Conservation (phyloP, 2,329 filamentous ascomycete species). For the Endoconidiophora polonica region DNA sequence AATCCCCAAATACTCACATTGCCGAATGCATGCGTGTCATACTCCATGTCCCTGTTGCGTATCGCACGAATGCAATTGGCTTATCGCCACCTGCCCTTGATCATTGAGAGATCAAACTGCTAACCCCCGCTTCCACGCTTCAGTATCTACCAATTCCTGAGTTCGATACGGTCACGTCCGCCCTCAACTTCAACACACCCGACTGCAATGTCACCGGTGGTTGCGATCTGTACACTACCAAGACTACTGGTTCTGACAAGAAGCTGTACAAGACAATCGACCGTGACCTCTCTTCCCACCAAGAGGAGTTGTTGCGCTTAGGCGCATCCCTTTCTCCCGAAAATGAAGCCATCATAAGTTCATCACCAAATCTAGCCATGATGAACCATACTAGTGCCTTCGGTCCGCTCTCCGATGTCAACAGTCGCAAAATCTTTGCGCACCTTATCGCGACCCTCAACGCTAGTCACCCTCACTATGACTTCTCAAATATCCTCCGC, state of each 20-base stretch:
- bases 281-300: slow-evolving; percentile 74
- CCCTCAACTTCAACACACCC: slow-evolving; percentile 87
- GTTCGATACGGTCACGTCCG: slow-evolving; percentile 79
- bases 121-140: slow-evolving; percentile 4
- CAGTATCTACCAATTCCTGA: slow-evolving; percentile 85
- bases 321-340: slow-evolving; percentile 77
- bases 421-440: slow-evolving; percentile 80
- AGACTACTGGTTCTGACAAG: slow-evolving; percentile 87
- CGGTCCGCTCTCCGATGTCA: slow-evolving; percentile 72
- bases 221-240: slow-evolving; percentile 94
- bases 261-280: slow-evolving; percentile 96
- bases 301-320: slow-evolving; percentile 72
- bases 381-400: slow-evolving; percentile 82
- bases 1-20: neutral
- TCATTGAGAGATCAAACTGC: slow-evolving; percentile 4
- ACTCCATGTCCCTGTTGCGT: neutral
- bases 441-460: slow-evolving; percentile 95
- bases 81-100: neutral
- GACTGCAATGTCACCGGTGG: slow-evolving; percentile 85
- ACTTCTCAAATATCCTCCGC: slow-evolving; percentile 83
- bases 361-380: slow-evolving; percentile 39
- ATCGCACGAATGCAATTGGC: neutral
- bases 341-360: slow-evolving; percentile 49
- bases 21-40: neutral
- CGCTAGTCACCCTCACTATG: slow-evolving; percentile 78